Evolutionary conservation across 495 filamentous ascomycete species (phyloP).

Genomic region (Penicillium lagena): DNA sequence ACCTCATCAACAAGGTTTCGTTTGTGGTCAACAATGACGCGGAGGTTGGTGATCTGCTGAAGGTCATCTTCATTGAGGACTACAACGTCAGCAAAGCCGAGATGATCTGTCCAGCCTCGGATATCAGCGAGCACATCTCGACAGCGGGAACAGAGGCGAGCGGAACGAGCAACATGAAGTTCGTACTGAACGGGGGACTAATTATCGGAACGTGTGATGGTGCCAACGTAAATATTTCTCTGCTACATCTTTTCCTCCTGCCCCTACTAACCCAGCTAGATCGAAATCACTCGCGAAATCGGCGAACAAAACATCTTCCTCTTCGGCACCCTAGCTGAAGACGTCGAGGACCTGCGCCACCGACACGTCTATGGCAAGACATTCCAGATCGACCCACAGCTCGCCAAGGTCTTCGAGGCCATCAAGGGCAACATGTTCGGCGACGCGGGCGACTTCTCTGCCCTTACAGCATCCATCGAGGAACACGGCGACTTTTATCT

Average conservation of each 20-base stretch:
- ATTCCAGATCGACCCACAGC: conserved; percentile 68
- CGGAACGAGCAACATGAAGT: conserved; percentile 90
- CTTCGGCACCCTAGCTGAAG: conserved; percentile 92
- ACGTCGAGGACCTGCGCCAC: conserved; percentile 94
- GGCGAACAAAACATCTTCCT: conserved; percentile 97
- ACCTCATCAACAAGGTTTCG: conserved; percentile 89
- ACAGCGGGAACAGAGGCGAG: conserved; percentile 87
- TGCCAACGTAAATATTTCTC: conserved; percentile 63
- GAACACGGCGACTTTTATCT: conserved; percentile 97
- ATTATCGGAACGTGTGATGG: conserved; percentile 98
- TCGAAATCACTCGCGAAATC: conserved; percentile 97
- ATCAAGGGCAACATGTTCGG: conserved; percentile 78
- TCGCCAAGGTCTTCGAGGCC: conserved; percentile 73
- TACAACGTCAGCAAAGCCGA: conserved; percentile 99
- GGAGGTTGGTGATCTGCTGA: conserved; percentile 88
- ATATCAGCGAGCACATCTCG: conserved; percentile 97
- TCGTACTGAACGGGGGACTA: conserved; percentile 91
- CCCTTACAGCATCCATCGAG: conserved; percentile 72
- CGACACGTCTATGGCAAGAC: conserved; percentile 68
- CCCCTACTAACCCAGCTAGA: conserved; percentile 42
- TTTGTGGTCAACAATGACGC: conserved; percentile 86
- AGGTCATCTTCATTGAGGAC: conserved; percentile 95
- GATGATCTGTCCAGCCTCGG: conserved; percentile 88
- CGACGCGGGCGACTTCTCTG: conserved; percentile 64
- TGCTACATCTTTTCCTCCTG: neutral